phyloP scores from a whole-genome alignment of 345 rosid genomes.

The Dimocarpus longan region DNA sequence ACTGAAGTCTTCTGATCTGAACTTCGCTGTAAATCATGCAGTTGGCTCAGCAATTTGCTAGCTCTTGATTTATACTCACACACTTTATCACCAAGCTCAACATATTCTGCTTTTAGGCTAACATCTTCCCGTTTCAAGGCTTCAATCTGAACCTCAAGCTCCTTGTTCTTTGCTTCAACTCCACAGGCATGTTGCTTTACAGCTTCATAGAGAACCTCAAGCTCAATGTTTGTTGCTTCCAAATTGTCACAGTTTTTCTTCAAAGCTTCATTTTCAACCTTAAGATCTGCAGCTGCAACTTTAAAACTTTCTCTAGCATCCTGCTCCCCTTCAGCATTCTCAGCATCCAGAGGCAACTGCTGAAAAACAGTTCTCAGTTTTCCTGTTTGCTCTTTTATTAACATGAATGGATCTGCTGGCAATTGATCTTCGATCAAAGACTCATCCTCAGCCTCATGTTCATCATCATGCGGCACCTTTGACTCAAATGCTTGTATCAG shows the following conservation, averaged over 20 bases:
- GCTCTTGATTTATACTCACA: slow-evolving; percentile 40
- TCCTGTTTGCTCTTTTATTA: slow-evolving; percentile 47
- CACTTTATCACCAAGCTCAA: slow-evolving; percentile 50
- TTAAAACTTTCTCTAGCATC: slow-evolving; percentile 39
- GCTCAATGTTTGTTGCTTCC: slow-evolving; percentile 62
- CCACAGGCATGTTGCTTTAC: slow-evolving; percentile 47
- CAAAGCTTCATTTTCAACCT: slow-evolving; percentile 48
- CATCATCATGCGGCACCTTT: slow-evolving; percentile 55
- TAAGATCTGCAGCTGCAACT: slow-evolving; percentile 44
- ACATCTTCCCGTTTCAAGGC: slow-evolving; percentile 43
- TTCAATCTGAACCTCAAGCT: slow-evolving; percentile 54
- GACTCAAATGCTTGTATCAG: slow-evolving; percentile 86
- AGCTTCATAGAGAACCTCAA: slow-evolving; percentile 61
- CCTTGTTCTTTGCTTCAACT: slow-evolving; percentile 43
- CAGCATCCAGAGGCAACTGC: slow-evolving; percentile 57
- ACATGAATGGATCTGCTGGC: slow-evolving; percentile 43
- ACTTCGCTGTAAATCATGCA: slow-evolving; percentile 51
- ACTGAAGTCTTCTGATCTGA: slow-evolving; percentile 44
- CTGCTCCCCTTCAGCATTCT: neutral
- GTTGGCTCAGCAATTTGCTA: slow-evolving; percentile 57
- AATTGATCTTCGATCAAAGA: slow-evolving; percentile 38
- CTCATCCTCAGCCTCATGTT: slow-evolving; percentile 42
- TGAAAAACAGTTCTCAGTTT: slow-evolving; percentile 55
- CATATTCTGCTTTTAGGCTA: slow-evolving; percentile 51
- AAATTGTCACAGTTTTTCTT: slow-evolving; percentile 47